Evolutionary conservation across 441 rosid species (phyloP), one percentile per base, ranked within the genome.

Genomic region (Adansonia madagascariensis): DNA sequence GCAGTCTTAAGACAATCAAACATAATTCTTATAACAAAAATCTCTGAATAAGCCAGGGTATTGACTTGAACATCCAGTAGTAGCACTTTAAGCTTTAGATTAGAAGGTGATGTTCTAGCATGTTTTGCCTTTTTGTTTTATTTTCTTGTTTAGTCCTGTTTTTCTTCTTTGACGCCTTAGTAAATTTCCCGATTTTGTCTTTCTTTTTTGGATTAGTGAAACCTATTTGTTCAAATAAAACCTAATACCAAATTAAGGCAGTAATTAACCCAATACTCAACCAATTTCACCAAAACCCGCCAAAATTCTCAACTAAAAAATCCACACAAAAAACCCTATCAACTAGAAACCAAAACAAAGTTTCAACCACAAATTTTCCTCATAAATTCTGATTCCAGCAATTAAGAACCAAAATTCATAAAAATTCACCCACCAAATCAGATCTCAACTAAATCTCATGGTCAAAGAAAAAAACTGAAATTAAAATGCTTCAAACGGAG

Each of bases 381-480:
- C 69, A 35, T 47, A 77, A 46, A 49, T 18, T 49, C 47, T 68
- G 24, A 60, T 17, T 47, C 50, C 69, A 75, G 44, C 67, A 46
- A 78, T 24, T 27, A 20, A 60, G 27, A 64, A 15, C 22, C 56
- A 59, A 60, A 63, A 8, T 74, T 20, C 18, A 39, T 71, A 60
- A 17, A 35, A 73, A 66, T 46, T 9, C 61, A 62, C n/a, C 49
- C 49, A 12, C 24, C 41, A 22, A 77, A 75, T 24, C 77, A 81
- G 78, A 82, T 84, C 81, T 22, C 56, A 74, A 61, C 77, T 52
- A 60, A 80, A 83, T 62, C 63, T 74, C 67, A 49, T 46, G 69
- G 62, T 35, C 41, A 49, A 56, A 62, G 17, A 24, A 70, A 80
- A 80, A 64, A 41, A 46, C 17, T 9, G 43, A 31, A 72, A 63